A percentile compares a stretch with the other conserved stretches of the same genome.
phyloP scores from a whole-genome alignment of 31 red algal genomes.

The Porphyra umbilicalis region DNA sequence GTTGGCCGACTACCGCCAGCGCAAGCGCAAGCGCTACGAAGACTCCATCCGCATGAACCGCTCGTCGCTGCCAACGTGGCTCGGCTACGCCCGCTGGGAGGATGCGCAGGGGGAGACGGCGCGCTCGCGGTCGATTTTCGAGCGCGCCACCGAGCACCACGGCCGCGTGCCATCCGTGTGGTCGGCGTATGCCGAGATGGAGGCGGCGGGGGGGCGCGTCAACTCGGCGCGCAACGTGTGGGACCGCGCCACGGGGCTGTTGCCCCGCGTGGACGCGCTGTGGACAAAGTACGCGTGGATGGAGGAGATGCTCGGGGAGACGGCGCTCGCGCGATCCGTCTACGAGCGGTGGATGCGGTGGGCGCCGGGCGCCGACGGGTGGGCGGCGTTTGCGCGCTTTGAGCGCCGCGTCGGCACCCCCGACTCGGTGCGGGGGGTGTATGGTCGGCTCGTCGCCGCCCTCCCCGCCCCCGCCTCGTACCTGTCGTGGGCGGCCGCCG shows the following conservation, averaged over 20 bases:
- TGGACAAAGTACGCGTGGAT: slow-evolving; percentile 89
- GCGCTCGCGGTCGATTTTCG: slow-evolving; percentile 68
- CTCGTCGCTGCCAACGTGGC: slow-evolving; percentile 46
- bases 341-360: slow-evolving; percentile 85
- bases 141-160: slow-evolving; percentile 78
- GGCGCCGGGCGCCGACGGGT: slow-evolving; percentile 57
- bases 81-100: slow-evolving; percentile 86
- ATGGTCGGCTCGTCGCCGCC: slow-evolving; percentile 33
- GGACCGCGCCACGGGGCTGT: slow-evolving; percentile 72
- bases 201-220: slow-evolving; percentile 69
- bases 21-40: slow-evolving; percentile 74
- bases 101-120: slow-evolving; percentile 63
- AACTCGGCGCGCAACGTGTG: slow-evolving; percentile 84
- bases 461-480: slow-evolving; percentile 33
- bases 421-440: slow-evolving; percentile 41
- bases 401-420: slow-evolving; percentile 54
- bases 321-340: slow-evolving; percentile 36
- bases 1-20: slow-evolving; percentile 48
- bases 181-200: slow-evolving; percentile 91
- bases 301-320: slow-evolving; percentile 78
- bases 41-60: slow-evolving; percentile 63
- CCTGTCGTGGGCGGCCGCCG: slow-evolving; percentile 64
- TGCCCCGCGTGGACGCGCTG: slow-evolving; percentile 67
- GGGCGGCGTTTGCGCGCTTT: slow-evolving; percentile 65
- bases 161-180: slow-evolving; percentile 57